Conservation (phyloP, 225 moss, liverwort and hornwort genomes). For the Straminergon stramineum region DNA sequence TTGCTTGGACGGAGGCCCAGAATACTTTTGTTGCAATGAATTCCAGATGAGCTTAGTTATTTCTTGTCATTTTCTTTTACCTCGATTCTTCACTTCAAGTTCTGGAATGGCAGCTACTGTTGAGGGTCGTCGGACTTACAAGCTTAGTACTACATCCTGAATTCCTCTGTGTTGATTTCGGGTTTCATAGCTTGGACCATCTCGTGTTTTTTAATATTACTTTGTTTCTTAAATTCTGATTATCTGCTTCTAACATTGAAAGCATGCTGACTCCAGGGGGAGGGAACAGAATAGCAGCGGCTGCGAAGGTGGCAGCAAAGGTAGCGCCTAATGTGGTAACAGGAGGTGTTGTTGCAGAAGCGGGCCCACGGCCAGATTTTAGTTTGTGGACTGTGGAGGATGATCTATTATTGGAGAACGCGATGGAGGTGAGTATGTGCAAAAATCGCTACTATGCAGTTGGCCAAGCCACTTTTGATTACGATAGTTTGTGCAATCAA, state of each 20-base stretch:
- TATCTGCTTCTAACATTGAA: background rate
- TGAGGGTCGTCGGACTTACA: background rate
- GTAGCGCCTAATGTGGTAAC: slow-evolving; percentile 78
- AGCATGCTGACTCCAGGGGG: slow-evolving; percentile 24
- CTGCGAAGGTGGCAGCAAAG: slow-evolving; percentile 90
- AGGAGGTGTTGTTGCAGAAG: slow-evolving; percentile 86
- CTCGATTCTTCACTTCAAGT: background rate
- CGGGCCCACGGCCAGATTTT: slow-evolving; percentile 88
- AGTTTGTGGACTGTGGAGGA: slow-evolving; percentile 98
- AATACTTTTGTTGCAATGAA: background rate
- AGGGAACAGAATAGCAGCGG: slow-evolving; percentile 66
- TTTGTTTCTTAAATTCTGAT: background rate
- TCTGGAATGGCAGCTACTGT: background rate
- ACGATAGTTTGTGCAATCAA: background rate
- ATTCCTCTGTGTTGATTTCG: background rate
- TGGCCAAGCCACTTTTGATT: background rate
- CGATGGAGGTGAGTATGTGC: slow-evolving; percentile 69
- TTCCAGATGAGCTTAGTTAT: background rate
- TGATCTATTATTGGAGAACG: slow-evolving; percentile 72
- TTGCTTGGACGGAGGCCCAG: background rate
- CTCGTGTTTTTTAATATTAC: background rate
- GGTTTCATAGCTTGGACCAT: background rate
- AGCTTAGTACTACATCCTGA: background rate
- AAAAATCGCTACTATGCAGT: background rate
- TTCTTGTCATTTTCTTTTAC: background rate